Base-by-base conservation (phyloP, 2,329 filamentous ascomycete genomes). In the Sclerotinia subarctica region DNA sequence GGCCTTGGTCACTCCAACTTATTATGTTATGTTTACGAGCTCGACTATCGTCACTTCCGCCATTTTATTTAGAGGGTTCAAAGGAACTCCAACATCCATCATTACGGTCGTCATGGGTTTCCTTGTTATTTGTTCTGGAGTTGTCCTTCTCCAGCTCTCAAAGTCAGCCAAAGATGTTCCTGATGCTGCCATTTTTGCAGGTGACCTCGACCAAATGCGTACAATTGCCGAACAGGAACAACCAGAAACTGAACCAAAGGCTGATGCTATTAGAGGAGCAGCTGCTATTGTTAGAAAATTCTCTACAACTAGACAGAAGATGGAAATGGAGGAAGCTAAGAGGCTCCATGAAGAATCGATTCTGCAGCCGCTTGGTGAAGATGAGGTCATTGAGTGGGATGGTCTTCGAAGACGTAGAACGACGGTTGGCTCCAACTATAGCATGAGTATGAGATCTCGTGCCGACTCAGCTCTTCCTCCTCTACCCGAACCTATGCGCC, bases 101-200 rank as follows among this genome's bases (percentile, higher is more conserved):
- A 84, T 92, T 57, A 97, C 93, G 0, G 91, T 98, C 42, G 90
- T 98, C 67, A 88, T 96, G 81, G 95, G 95, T 1, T 99, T 99
- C 80, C 81, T 99, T 52, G 90, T 91, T 70, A 99, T 99, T 70
- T 99, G 95, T 78, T 86, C 93, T 0, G 95, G 95, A 0, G 95
- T 98, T 7, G 90, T 98, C 0, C 81, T 99, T 10, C 82, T 99
- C 13, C 95, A 99, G 77, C 86, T 99, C n/a, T 97, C 95, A 64
- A 98, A 98, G 78, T 97, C 94, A 0, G 92, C 95, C 74, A 99
- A 98, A 77, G 94, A 99, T 76, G 94, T 99, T 0, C 95, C 95
- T 8, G 95, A 98, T 77, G 85, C 93, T 0, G 93, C 94, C 44
- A 89, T 99, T 51, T 97, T 99, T 82, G 88, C 89, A 67, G 95